Evolutionary conservation across 2,329 filamentous ascomycete genomes (phyloP).

Genomic region (Fusarium coffeatum): DNA sequence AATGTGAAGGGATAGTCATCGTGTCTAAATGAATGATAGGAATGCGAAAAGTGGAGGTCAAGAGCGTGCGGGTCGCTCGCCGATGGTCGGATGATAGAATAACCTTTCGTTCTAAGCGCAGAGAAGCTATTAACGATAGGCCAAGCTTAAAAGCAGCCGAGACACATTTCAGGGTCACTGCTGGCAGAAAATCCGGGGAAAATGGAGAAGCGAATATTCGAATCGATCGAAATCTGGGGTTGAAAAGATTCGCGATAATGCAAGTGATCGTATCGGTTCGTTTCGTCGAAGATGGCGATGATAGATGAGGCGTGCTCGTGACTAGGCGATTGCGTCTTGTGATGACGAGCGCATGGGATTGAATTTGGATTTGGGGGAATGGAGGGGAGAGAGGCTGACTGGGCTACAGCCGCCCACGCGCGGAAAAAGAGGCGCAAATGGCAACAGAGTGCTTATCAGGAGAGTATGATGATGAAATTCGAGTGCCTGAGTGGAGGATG

Average conservation of each 20-base stretch:
- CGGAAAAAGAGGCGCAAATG: constrained; percentile 5
- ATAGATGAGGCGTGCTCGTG: constrained; percentile 26
- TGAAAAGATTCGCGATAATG: background rate
- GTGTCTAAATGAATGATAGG: constrained; percentile 12
- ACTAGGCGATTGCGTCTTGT: constrained; percentile 37
- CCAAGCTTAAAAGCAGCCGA: constrained; percentile 43
- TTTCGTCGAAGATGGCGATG: constrained; percentile 6
- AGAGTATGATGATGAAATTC: background rate
- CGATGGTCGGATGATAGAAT: constrained; percentile 8
- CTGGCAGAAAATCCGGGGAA: constrained; percentile 35
- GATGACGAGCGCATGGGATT: constrained; percentile 26
- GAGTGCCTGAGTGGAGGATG: background rate
- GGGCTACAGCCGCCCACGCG: constrained; percentile 26
- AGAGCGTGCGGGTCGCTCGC: constrained; percentile 5
- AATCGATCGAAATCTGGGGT: constrained; percentile 14
- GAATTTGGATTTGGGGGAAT: constrained; percentile 3
- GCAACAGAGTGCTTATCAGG: background rate
- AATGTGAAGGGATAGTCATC: constrained; percentile 48
- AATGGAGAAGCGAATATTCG: constrained; percentile 10
- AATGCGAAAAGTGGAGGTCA: constrained; percentile 13
- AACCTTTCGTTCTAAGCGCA: constrained; percentile 20
- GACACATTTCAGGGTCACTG: constrained; percentile 43
- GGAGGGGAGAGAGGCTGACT: constrained; percentile 17
- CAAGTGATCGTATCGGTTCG: background rate
- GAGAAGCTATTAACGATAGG: constrained; percentile 16